Conservation (phyloP, 371 early-diverging fungal genomes). For the Gilbertella persicaria region DNA sequence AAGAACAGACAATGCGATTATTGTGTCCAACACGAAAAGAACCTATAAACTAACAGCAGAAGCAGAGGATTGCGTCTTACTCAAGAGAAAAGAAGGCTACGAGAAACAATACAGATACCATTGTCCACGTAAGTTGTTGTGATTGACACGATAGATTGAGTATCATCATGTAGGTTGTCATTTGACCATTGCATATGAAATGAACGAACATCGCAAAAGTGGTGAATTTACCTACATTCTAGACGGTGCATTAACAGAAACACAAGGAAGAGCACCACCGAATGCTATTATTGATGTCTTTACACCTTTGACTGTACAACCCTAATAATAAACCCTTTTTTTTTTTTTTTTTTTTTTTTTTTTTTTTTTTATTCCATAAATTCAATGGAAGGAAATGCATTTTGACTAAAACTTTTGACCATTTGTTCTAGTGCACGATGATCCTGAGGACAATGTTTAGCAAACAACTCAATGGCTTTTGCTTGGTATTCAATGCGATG, state of each 20-base stretch:
- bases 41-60: conserved; percentile 64
- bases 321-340: background rate
- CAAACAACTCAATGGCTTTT: background rate
- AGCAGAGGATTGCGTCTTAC: conserved; percentile 42
- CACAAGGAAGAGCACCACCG: conserved; percentile 56
- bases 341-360: too few species aligned
- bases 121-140: conserved; percentile 51
- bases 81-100: conserved; percentile 54
- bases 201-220: conserved; percentile 53
- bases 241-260: conserved; percentile 61
- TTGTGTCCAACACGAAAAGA: conserved; percentile 62
- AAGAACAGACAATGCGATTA: conserved; percentile 64
- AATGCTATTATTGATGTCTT: conserved; percentile 38
- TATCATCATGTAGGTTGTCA: conserved; percentile 42
- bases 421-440: background rate
- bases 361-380: background rate
- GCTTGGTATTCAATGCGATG: background rate
- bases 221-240: conserved; percentile 65
- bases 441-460: background rate
- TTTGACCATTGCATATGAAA: conserved; percentile 62
- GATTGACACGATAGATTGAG: background rate
- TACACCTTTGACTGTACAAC: background rate
- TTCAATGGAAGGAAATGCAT: background rate
- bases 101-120: conserved; percentile 66
- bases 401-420: background rate